Base-by-base conservation (phyloP, 768 basidiomycete genomes). In the Tulasnella calospora region DNA sequence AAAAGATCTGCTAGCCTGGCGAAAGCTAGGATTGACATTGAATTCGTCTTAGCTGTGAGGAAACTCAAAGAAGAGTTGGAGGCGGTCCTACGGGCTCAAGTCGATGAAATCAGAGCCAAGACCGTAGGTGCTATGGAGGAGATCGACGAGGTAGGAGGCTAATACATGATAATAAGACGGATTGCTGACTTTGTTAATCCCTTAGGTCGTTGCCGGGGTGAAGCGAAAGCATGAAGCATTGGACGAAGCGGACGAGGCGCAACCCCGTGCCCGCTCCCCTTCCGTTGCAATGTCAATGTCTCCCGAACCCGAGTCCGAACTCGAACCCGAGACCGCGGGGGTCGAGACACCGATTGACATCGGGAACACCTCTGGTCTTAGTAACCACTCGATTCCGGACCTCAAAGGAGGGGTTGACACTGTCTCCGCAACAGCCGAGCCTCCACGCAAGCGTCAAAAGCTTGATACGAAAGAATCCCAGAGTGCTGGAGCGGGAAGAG, bases 1-100 rank as follows among this genome's bases (percentile, higher is more conserved):
- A 40, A 40, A 72, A 72, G 44, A 72, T 72, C 38, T 72, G 71
- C 38, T 72, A 72, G 33, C 36, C 71, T 72, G 27, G 71, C 71
- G 36, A 72, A 72, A 46, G 44, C 71, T 67, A 67, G 61, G 61
- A 67, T 67, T 67, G 61, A 67, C 61, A 67, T 67, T 67, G 61
- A 67, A 46, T 40, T 72, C 13, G 35, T 72, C 36, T 27, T 72
- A 72, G 71, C 71, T 36, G 71, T 46, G 36, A 40, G 44, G 44
- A 72, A 23, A 17, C 71, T 72, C 38, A 40, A 46, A 13, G 71
- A 72, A 67, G 61, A 67, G 61, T 67, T 67, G 71, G 71, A 72
- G n/a, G 44, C 17, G 3, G 44, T 35, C 36, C 71, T 72, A 5
- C 38, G 38, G 38, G 71, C 71, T 21, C 38, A 72, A 40, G 13